These are phyloP conservation scores for Boletus insuetus DNA, from an alignment of 768 basidiomycete species.

Conservation along the genomic window DNA sequence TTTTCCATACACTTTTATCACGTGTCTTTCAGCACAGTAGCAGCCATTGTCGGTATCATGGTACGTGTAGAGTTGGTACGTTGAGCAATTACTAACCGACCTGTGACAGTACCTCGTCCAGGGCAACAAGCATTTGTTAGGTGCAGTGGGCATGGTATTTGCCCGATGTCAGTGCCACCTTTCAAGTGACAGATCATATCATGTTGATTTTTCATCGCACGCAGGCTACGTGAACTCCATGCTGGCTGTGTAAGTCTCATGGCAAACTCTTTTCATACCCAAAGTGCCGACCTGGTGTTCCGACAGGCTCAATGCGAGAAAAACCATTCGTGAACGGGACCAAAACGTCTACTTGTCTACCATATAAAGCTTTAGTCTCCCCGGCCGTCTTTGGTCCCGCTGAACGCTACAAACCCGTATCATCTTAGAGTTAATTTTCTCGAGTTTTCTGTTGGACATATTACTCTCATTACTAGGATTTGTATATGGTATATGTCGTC, in stretches of 20 bases:
- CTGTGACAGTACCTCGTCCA: conserved; percentile 3
- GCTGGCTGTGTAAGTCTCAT: conserved; percentile 10
- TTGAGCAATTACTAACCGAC: not conserved
- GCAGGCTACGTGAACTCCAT: conserved; percentile 16
- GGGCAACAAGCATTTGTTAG: not conserved
- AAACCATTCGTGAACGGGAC: conserved; percentile 6
- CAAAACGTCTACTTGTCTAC: not conserved
- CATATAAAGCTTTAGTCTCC: not conserved
- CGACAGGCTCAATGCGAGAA: conserved; percentile 12
- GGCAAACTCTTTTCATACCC: not conserved
- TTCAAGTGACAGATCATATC: not conserved
- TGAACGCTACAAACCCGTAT: too few relatives aligned
- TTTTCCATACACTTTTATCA: not conserved
- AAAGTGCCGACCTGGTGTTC: not conserved
- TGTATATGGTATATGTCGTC: too few relatives aligned
- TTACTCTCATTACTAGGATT: too few relatives aligned
- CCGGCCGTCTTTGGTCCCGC: too few relatives aligned
- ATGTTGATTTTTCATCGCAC: not conserved
- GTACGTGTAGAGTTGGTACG: not conserved
- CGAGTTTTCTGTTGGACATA: too few relatives aligned
- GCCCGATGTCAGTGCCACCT: conserved; percentile 2
- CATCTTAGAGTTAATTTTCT: too few relatives aligned
- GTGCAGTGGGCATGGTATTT: not conserved
- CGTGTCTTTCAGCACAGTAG: not conserved
- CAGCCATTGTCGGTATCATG: not conserved